Evolutionary conservation across 2,329 filamentous ascomycete species (phyloP).

Genomic region (Passalora sequoiae): DNA sequence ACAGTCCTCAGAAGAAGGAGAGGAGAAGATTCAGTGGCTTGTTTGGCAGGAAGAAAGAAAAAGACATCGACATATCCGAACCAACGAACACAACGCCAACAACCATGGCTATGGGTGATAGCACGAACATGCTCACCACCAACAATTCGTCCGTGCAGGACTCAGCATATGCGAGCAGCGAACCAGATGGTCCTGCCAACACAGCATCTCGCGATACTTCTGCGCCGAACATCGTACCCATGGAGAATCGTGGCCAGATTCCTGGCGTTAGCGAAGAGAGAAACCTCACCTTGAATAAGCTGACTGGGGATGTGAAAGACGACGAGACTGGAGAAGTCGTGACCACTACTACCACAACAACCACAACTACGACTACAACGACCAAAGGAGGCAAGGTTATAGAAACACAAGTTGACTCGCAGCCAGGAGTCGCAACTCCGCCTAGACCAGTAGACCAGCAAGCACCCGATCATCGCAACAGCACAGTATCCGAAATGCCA

Average conservation of each 20-base stretch:
- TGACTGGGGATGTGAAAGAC: constrained; percentile 29
- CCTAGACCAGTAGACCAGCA: neutral
- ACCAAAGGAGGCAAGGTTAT: constrained; percentile 19
- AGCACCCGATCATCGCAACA: constrained; percentile 8
- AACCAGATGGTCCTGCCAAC: constrained; percentile 12
- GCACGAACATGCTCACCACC: neutral
- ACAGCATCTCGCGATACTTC: constrained; percentile 1
- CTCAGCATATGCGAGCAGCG: constrained; percentile 26
- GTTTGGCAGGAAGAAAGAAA: constrained; percentile 4
- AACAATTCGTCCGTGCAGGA: constrained; percentile 14
- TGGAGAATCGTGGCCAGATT: constrained; percentile 28
- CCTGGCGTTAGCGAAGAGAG: constrained; percentile 24
- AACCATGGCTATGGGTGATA: neutral
- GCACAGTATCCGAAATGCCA: constrained; percentile 23
- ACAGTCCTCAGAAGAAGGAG: neutral
- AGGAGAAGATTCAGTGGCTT: constrained; percentile 9
- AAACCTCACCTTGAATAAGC: constrained; percentile 26
- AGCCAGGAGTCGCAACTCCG: neutral
- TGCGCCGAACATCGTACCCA: constrained; percentile 19
- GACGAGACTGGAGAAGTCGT: constrained; percentile 30
- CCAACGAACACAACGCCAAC: neutral
- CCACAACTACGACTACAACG: constrained; percentile 31
- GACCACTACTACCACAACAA: constrained; percentile 30
- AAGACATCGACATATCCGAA: neutral
- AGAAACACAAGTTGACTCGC: constrained; percentile 13